Evolutionary conservation across 208 protist genomes (phyloP).

Genomic region (Wallacemonas sp.): DNA sequence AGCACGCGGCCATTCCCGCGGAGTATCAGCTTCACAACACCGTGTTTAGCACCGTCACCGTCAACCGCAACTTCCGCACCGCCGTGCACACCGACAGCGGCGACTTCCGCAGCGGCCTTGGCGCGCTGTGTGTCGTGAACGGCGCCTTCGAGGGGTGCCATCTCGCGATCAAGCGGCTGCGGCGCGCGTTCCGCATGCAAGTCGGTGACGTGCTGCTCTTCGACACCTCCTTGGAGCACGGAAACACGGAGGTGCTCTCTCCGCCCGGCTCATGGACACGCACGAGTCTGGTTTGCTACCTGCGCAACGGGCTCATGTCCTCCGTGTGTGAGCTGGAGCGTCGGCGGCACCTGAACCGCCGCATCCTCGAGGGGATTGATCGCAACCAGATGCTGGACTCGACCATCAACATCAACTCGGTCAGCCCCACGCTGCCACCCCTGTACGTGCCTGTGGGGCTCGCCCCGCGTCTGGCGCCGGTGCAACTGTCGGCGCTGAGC

Average conservation of each 20-base stretch:
- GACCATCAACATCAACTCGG: conserved; percentile 75
- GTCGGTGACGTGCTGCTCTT: conserved; percentile 90
- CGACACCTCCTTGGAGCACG: conserved; percentile 87
- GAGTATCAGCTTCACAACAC: conserved; percentile 77
- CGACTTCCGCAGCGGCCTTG: conserved; percentile 86
- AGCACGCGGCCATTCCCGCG: conserved; percentile 70
- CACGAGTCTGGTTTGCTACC: conserved; percentile 86
- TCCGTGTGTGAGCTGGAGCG: conserved; percentile 76
- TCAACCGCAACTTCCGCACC: conserved; percentile 90
- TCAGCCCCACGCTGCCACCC: conserved; percentile 42
- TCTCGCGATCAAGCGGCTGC: conserved; percentile 76
- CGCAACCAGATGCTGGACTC: conserved; percentile 18
- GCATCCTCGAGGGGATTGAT: conserved; percentile 33
- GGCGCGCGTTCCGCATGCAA: conserved; percentile 71
- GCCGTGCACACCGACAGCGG: conserved; percentile 87
- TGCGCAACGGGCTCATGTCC: conserved; percentile 81
- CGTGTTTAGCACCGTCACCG: conserved; percentile 91
- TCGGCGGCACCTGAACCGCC: conserved; percentile 52
- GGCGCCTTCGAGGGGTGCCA: conserved; percentile 88
- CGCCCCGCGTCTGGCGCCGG: conserved; percentile 44
- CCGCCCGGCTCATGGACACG: conserved; percentile 48
- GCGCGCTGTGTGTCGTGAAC: conserved; percentile 76
- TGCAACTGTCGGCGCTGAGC: conserved; percentile 74
- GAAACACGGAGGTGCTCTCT: conserved; percentile 83
- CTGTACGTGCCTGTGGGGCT: conserved; percentile 63